Evolutionary conservation across 148 eudicot species (phyloP), one percentile per base, ranked within the genome.

Genomic region (Spergularia bocconei): DNA sequence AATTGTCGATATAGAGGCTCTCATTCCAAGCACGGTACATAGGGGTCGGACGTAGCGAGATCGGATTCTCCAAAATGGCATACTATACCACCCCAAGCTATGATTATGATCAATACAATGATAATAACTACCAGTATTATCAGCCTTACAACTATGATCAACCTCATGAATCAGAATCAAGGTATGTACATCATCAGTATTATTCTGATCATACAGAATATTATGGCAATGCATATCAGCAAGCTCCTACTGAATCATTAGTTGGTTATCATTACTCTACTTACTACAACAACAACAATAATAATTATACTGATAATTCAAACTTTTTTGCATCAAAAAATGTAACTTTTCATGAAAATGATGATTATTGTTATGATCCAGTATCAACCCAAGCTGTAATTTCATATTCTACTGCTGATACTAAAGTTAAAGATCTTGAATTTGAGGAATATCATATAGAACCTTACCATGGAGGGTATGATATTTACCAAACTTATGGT

Each of bases 401-500:
- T 16, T 86, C 85, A 9, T 74, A 87, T 67, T 79, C 83, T 13
- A 76, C 72, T 21, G 19, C 47, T 67, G 16, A 4, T 47, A 50
- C 16, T 47, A 13, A 14, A 71, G 41, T 44, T 21, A 21, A 51
- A 20, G 72, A 69, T 7, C 85, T 65, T 71, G 69, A 71, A 7
- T 75, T 75, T 33, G 88, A 79, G 4, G 89, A 89, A 7, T 85
- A 85, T 51, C 84, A 90, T 79, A 86, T 89, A 3, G 79, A 85
- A 0, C 89, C 93, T 20, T 90, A 78, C 63, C 80, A 52, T 41
- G 98, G 96, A 17, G 98, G 98, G 10, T 89, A 92, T 77, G 88
- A 91, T 78, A 81, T 74, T 64, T 15, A 51, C 70, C 67, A 48
- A 6, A 80, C 87, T 6, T 93, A 91, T 39, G 98, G 98, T 8